Evolutionary conservation across 345 rosid genomes (phyloP), one percentile per base, ranked within the genome.

Genomic region (Cardamine chenopodiifolia): DNA sequence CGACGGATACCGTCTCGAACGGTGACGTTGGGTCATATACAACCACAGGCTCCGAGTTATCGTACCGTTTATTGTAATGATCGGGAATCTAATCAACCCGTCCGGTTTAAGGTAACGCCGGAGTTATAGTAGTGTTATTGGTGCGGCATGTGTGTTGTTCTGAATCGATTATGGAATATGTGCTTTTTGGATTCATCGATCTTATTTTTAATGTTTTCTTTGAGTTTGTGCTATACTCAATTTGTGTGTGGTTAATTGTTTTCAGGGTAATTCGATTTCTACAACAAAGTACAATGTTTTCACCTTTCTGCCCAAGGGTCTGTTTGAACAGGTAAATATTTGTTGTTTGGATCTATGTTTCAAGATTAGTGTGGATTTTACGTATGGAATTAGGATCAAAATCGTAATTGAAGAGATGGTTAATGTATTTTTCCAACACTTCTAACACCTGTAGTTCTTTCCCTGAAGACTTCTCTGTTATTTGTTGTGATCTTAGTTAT

Each of bases 251-350:
- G 11, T 20, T 57, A 14, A 67, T 63, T 73, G 25, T 80, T 81
- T 66, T 66, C 89, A 93, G 97, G 97, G 96, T 39, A 93, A 93
- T 84, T 86, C 97, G 8, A 79, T 92, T 77, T 87, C 99, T 12
- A 96, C 99, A 35, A 96, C 99, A 18, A 96, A 96, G 89, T 92
- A 96, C 86, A 96, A 92, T 83, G 82, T 96, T 85, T 56, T 96
- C 37, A 89, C 99, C 3, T 96, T 96, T 86, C 72, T 96, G 13
- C 99, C 99, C 1, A 96, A 96, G 82, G 99, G 99, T 66, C 70
- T 96, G 80, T 96, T 90, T 82, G 99, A 96, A 84, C 99, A 96
- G 99, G 99, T 96, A 87, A 1, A 45, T 60, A 59, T 47, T 47
- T 62, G 25, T 68, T 73, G 9, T 2, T 52, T 42, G 57, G 66